A percentile compares a stretch with the other conserved stretches of the same genome.
phyloP scores from a whole-genome alignment of 2,329 filamentous ascomycete genomes.

The Apiospora phragmitis region DNA sequence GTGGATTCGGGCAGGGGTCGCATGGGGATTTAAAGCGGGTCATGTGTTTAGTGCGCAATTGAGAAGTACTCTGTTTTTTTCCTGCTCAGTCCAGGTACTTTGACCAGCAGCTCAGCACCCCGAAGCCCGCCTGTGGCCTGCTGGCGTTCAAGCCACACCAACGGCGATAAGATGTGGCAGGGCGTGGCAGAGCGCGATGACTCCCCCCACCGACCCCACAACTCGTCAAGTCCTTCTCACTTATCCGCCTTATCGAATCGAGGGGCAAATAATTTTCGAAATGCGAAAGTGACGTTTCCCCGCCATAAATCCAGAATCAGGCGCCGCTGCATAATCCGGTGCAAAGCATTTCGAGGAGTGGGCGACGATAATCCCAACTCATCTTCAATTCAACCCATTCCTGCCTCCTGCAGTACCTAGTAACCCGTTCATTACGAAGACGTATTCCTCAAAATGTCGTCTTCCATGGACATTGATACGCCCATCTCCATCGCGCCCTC shows the following conservation, averaged over 20 bases:
- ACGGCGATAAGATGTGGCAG: not conserved
- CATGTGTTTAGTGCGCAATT: not conserved
- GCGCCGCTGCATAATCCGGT: not conserved
- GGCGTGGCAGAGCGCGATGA: not conserved
- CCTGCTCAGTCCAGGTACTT: not conserved
- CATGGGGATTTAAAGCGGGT: not conserved
- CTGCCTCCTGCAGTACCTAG: not conserved
- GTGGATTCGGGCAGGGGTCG: not conserved
- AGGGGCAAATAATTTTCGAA: conserved; percentile 8
- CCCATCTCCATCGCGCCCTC: conserved; percentile 47
- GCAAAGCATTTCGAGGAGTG: conserved; percentile 5
- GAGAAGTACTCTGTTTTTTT: not conserved
- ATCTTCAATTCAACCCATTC: not conserved
- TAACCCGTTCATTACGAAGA: not conserved
- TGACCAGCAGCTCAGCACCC: not conserved
- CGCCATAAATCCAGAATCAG: not conserved
- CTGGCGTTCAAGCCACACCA: not conserved
- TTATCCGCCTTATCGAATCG: conserved; percentile 7
- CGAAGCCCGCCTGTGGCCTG: conserved; percentile 1
- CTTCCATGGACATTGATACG: conserved; percentile 55
- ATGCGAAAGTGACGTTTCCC: conserved; percentile 8
- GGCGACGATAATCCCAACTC: conserved; percentile 3
- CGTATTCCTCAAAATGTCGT: conserved; percentile 42
- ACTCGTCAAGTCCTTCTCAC: not conserved
- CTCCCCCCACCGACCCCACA: not conserved